Evolutionary conservation across 192 early-diverging fungal species (phyloP), one percentile per base, ranked within the genome.

Genomic region (Coemansia sp.): DNA sequence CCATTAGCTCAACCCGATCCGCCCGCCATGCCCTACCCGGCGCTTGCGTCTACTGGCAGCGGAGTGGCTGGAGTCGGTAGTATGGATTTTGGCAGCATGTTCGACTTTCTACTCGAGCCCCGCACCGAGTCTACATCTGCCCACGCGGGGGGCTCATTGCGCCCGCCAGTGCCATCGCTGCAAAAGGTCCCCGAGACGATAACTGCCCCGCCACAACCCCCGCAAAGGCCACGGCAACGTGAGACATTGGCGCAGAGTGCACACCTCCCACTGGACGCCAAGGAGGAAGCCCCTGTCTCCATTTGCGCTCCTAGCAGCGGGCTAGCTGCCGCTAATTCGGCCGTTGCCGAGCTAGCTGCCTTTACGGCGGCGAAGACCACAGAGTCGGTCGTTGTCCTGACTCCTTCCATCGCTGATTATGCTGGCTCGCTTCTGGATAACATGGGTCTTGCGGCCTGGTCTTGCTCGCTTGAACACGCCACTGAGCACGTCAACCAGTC

Each of bases 341-440:
- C 52, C 2, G 52, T 7, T 5, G 6, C 18, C 20, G 8, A 9
- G 37, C 37, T 10, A 38, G 13, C 9, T 13, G 13, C 37, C 3
- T 10, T 6, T 1, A 9, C 20, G 20, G 45, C 45, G 23, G 21
- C 20, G 20, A 55, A 33, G 52, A 12, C 39, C 7, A 18, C 37
- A 14, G 52, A 55, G 35, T 26, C 65, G 6, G 28, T 28, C 21
- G 23, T 45, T 50, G 53, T 67, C 26, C 10, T 72, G 36, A 64
- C 66, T 36, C 35, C 76, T 16, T 73, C 76, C 0, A 47, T 66
- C 63, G 67, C 67, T 3, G 76, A 78, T n/a, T 65, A 73, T 63
- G 59, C 76, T 4, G 64, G 66, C 0, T 53, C 71, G 20, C n/a
- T 78, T 11, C 35, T 78, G 35, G 63, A 69, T 26, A 62, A 45